phyloP scores from a whole-genome alignment of 2,329 filamentous ascomycete genomes.

The Plenodomus tracheiphilus region DNA sequence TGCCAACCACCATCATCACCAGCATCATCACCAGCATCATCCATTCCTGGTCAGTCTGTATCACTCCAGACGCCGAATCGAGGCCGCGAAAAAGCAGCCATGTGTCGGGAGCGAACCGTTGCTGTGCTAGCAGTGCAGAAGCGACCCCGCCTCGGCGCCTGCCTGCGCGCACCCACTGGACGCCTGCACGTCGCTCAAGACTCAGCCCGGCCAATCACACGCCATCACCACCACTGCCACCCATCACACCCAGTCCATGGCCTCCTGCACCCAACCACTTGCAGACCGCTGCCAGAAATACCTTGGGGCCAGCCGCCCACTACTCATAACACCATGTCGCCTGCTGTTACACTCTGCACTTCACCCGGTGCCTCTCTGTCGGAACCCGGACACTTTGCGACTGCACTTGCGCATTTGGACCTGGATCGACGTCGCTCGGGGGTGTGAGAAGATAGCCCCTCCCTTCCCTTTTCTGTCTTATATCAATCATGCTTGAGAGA shows the following conservation, averaged over 20 bases:
- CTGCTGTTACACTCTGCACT: slow-evolving; percentile 27
- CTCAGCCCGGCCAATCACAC: slow-evolving; percentile 37
- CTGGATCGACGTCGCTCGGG: slow-evolving; percentile 16
- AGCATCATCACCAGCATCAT: no score
- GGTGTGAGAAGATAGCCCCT: slow-evolving; percentile 11
- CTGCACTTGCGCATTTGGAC: slow-evolving; percentile 7
- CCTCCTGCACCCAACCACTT: slow-evolving; percentile 27
- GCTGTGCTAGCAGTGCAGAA: slow-evolving; percentile 11
- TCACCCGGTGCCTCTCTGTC: slow-evolving; percentile 27
- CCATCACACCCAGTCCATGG: slow-evolving; percentile 27
- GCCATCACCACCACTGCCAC: slow-evolving; percentile 12
- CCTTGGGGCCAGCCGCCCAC: slow-evolving; percentile 18
- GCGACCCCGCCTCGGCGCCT: slow-evolving; percentile 41
- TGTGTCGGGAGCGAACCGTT: slow-evolving; percentile 8
- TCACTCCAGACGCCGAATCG: background rate
- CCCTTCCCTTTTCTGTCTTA: slow-evolving; percentile 8
- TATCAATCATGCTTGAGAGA: slow-evolving; percentile 32
- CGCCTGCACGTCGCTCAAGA: slow-evolving; percentile 28
- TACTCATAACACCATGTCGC: slow-evolving; percentile 31
- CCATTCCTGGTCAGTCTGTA: background rate
- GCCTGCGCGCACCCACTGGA: slow-evolving; percentile 34
- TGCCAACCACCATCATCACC: background rate
- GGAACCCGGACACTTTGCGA: slow-evolving; percentile 15
- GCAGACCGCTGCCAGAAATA: slow-evolving; percentile 28
- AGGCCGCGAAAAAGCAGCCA: slow-evolving; percentile 6